These are phyloP conservation scores for Podila minutissima DNA, from an alignment of 192 early-diverging fungal genomes.

Conservation along the genomic window DNA sequence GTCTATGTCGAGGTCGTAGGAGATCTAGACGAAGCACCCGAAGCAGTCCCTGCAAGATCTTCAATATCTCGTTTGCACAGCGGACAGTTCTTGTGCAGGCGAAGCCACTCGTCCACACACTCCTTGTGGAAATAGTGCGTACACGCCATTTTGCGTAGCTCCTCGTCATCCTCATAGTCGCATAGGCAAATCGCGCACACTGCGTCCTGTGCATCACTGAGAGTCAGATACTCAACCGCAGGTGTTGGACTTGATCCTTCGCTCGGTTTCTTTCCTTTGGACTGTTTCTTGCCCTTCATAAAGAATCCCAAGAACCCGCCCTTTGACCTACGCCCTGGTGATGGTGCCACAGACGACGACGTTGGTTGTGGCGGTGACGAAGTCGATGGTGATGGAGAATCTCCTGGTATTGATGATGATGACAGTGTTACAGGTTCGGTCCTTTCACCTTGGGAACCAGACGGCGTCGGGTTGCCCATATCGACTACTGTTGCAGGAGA, in stretches of 20 bases:
- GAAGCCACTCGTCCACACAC: constrained; percentile 87
- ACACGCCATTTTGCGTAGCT: constrained; percentile 77
- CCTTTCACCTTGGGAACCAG: background rate
- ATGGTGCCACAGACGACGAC: background rate
- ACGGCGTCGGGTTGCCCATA: background rate
- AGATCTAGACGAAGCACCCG: background rate
- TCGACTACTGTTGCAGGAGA: constrained; percentile 2
- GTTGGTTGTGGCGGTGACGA: constrained; percentile 2
- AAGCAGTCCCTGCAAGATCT: constrained; percentile 30
- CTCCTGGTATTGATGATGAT: background rate
- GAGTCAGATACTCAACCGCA: constrained; percentile 53
- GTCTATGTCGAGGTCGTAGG: background rate
- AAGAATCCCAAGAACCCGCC: constrained; percentile 9
- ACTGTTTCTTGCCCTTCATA: constrained; percentile 12
- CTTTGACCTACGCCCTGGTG: constrained; percentile 3
- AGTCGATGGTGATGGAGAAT: background rate
- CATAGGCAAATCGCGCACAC: constrained; percentile 84
- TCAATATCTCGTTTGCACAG: constrained; percentile 74
- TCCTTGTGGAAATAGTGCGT: constrained; percentile 85
- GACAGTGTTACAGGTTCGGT: background rate
- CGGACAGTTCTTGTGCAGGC: constrained; percentile 78
- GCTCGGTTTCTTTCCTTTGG: background rate
- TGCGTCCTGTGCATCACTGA: constrained; percentile 68
- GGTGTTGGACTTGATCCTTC: background rate
- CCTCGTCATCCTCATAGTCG: constrained; percentile 81